Evolutionary conservation across 805 yeast genomes (phyloP).

Genomic region (Yamadazyma philogaea): DNA sequence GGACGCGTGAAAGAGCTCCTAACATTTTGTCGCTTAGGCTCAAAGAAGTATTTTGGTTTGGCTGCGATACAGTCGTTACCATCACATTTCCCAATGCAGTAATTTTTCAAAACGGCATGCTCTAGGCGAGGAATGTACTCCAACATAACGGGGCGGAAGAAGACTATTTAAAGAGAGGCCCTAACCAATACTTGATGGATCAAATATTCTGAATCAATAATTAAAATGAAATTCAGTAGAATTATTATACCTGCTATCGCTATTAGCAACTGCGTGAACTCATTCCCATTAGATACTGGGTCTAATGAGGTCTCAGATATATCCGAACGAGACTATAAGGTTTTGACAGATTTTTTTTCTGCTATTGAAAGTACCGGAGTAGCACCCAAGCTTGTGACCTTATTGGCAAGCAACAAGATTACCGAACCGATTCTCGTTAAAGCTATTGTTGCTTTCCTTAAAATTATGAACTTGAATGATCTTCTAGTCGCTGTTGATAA

Average conservation of each 20-base stretch:
- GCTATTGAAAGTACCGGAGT: conserved; percentile 21
- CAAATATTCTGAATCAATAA: neutral
- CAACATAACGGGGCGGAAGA: neutral
- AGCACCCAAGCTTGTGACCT: conserved; percentile 19
- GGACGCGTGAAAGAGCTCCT: neutral
- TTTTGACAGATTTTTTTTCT: conserved; percentile 23
- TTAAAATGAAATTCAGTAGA: conserved; percentile 4
- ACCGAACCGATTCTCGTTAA: conserved; percentile 25
- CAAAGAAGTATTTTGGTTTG: conserved; percentile 1
- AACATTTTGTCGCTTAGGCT: conserved; percentile 8
- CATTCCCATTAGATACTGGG: conserved; percentile 4
- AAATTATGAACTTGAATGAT: conserved; percentile 20
- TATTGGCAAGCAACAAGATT: conserved; percentile 20
- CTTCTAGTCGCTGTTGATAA: conserved; percentile 23
- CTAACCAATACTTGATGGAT: neutral
- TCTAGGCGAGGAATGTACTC: neutral
- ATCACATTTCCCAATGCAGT: conserved; percentile 5
- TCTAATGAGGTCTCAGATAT: neutral
- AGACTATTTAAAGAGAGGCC: conserved; percentile 4
- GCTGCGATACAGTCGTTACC: neutral
- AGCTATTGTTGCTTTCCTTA: conserved; percentile 23
- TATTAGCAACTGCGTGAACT: neutral
- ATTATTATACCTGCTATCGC: conserved; percentile 6
- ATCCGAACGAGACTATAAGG: conserved; percentile 14
- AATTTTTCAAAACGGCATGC: conserved; percentile 1